Evolutionary conservation across 2,329 filamentous ascomycete species (phyloP), one percentile per base, ranked within the genome.

Genomic region (Sporothrix pseudoabietina): DNA sequence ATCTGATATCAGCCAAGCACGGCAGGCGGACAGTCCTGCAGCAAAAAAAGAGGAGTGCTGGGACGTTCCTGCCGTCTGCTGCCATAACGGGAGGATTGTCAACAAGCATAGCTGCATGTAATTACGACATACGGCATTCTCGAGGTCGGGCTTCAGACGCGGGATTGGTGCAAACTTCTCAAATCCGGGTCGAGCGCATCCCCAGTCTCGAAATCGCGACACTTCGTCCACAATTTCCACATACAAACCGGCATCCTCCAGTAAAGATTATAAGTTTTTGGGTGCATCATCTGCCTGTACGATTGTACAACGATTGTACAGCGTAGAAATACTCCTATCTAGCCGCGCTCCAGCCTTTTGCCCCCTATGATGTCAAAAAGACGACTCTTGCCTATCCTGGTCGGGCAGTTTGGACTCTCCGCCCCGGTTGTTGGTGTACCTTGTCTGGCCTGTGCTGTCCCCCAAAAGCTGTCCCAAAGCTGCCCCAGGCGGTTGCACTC

Each of bases 401-500:
- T 54, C 69, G 63, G 52, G 22, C 26, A 65, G 41, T 69, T 69
- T 69, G 19, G 72, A 70, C 54, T 32, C 22, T 65, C 66, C 66
- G 71, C 63, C 19, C 61, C 57, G 44, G 9, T n/a, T 26, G 9
- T n/a, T 26, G 52, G 44, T 19, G 44, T 49, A 19, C 47, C 32
- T 35, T 35, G 35, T 35, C 35, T 54, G 47, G 44, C 26, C 19
- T 35, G 44, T 54, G n/a, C 39, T 59, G 59, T 12, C 44, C 32
- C 32, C 69, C 49, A 57, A 30, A 19, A 26, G 22, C n/a, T 30
- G 22, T 22, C 22, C 22, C 26, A 14, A 26, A n/a, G 35, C 61
- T 49, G 41, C 30, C 12, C 44, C 41, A 30, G 22, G 52, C 26
- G 32, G 44, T 14, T 52, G 57, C 4, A 4, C 26, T 19, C 55